phyloP scores from a whole-genome alignment of 2,329 filamentous ascomycete genomes.

The Colletotrichum theobromicola region DNA sequence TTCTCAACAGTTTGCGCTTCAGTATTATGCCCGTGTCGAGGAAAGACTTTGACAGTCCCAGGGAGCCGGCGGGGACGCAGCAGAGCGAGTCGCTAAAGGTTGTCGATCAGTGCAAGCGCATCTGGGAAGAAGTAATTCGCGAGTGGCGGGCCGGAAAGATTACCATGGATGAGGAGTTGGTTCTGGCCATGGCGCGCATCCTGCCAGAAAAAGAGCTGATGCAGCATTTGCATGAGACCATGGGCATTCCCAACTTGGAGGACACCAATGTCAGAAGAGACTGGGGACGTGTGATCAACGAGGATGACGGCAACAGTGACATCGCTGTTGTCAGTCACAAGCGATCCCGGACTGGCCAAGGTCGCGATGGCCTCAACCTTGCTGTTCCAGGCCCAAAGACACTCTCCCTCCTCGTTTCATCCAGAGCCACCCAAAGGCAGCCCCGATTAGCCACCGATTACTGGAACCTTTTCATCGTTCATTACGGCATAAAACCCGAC shows the following conservation, averaged over 20 bases:
- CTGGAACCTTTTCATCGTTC: constrained; percentile 74
- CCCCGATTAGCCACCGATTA: constrained; percentile 73
- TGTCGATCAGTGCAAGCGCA: constrained; percentile 69
- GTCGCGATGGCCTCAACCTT: constrained; percentile 30
- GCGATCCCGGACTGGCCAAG: neutral
- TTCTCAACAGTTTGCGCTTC: constrained; percentile 76
- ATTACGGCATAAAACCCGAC: constrained; percentile 73
- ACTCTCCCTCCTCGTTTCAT: constrained; percentile 72
- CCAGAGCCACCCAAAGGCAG: constrained; percentile 51
- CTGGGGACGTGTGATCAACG: neutral
- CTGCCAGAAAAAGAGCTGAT: constrained; percentile 60
- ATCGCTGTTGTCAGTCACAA: constrained; percentile 18
- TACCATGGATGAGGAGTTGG: constrained; percentile 77
- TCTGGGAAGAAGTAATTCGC: constrained; percentile 83
- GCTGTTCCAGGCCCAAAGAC: constrained; percentile 58
- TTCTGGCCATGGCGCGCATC: constrained; percentile 80
- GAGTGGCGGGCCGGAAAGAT: constrained; percentile 77
- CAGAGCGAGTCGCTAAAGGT: constrained; percentile 38
- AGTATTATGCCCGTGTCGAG: constrained; percentile 39
- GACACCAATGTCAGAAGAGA: constrained; percentile 26
- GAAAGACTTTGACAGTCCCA: constrained; percentile 26
- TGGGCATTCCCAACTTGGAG: constrained; percentile 66
- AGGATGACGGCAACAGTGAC: constrained; percentile 24
- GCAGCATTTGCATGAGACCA: constrained; percentile 75
- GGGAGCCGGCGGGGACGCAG: neutral